A percentile compares a stretch with the other conserved stretches of the same genome.
These are phyloP conservation scores for Myriosclerotinia curreyana DNA, from an alignment of 2,329 filamentous ascomycete genomes.

Conservation along the genomic window DNA sequence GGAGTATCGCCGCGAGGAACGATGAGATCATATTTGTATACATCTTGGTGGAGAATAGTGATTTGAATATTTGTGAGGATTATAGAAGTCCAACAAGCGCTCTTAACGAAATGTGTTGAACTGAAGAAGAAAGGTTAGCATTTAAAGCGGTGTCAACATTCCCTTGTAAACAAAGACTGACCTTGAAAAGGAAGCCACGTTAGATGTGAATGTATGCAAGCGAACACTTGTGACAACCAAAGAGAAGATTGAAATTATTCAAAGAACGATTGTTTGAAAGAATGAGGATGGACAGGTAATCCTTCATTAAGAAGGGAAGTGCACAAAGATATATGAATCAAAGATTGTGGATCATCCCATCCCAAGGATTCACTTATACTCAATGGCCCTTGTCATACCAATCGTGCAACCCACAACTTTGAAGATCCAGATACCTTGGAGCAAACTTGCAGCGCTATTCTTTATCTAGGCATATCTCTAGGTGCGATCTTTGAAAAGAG, in stretches of 20 bases:
- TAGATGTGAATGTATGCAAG: conserved; percentile 4
- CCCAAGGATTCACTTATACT: conserved; percentile 12
- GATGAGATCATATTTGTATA: conserved; percentile 10
- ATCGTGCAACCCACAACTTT: conserved; percentile 8
- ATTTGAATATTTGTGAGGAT: not conserved
- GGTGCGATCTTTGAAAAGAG: conserved; percentile 8
- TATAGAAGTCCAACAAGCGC: not conserved
- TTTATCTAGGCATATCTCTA: conserved; percentile 1
- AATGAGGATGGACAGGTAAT: not conserved
- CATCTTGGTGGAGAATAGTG: conserved; percentile 17
- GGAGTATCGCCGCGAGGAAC: conserved; percentile 8
- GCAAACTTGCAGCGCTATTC: conserved; percentile 4
- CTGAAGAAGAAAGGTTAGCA: not conserved
- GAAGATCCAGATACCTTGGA: not conserved
- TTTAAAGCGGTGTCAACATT: not conserved
- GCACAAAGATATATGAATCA: conserved; percentile 14
- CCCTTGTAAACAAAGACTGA: not conserved
- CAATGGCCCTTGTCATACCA: not conserved
- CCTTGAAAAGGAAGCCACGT: not conserved
- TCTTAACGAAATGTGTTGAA: not conserved
- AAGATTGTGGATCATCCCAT: conserved; percentile 13
- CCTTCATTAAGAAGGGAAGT: not conserved
- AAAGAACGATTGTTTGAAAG: not conserved
- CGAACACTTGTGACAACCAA: not conserved
- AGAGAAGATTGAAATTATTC: not conserved